Evolutionary conservation across 257 asterid species (phyloP), one percentile per base, ranked within the genome.

Genomic region (Solanum rostratum): DNA sequence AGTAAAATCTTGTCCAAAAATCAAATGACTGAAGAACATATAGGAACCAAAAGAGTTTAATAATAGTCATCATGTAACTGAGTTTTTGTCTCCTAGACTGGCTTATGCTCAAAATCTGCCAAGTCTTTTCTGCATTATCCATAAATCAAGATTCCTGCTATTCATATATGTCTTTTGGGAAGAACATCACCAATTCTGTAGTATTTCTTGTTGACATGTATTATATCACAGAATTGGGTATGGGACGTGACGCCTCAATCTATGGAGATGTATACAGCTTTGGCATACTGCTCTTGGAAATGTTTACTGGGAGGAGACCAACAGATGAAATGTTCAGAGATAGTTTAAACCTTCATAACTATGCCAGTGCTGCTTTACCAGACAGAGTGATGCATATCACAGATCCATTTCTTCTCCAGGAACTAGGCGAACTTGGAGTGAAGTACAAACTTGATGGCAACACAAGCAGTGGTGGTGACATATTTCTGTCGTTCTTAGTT

Each of bases 321-420:
- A 88, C 90, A 0, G 81, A 86, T 86, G 87, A 84, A 66, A 79
- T 85, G 57, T 85, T 88, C 76, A 18, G 20, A 33, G 87, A 85
- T n/a, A 71, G 84, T 12, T 85, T 68, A 11, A 59, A 73, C 49
- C 85, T 88, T 30, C 88, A 83, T 59, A 63, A 15, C 11, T 85
- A 84, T 50, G 88, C 82, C 49, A 52, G 54, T 2, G 27, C 33
- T 22, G 37, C 88, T 30, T 78, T 82, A 53, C 73, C 84, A 2
- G 71, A 87, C 59, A 79, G 83, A 37, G 88, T 69, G 20, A 19
- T 15, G 19, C 69, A 68, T 30, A 83, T 83, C 13, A 43, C 71
- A 10, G 83, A 83, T 39, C 85, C 83, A 8, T 30, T 30, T 20
- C 84, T 87, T 85, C 60, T 85, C n/a, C 55, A 50, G 16, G 63